These are phyloP conservation scores for Biscogniauxia mediterranea DNA, from an alignment of 2,329 filamentous ascomycete genomes.

Conservation along the genomic window DNA sequence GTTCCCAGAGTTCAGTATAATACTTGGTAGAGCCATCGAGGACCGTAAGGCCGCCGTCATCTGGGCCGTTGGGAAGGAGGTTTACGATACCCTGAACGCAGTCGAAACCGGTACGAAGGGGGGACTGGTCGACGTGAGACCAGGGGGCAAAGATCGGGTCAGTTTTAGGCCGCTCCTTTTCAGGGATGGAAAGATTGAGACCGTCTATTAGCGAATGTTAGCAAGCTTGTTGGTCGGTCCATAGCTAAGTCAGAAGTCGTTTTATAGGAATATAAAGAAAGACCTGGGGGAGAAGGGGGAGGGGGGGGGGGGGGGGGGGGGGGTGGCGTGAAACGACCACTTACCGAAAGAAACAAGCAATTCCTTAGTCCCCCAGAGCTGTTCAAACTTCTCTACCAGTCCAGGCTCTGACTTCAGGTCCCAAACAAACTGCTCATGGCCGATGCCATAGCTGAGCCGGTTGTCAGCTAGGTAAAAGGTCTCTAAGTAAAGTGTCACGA, in stretches of 20 bases:
- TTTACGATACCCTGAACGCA: conserved; percentile 53
- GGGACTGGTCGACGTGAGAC: conserved; percentile 47
- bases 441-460: conserved; percentile 38
- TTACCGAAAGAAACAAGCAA: conserved; percentile 46
- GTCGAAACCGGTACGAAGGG: conserved; percentile 43
- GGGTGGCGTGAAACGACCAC: too few species aligned
- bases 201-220: conserved; percentile 27
- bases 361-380: conserved; percentile 44
- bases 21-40: conserved; percentile 23
- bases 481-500: too few species aligned
- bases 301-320: too few species aligned
- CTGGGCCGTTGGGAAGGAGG: conserved; percentile 33
- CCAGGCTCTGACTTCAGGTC: conserved; percentile 46
- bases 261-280: too few species aligned
- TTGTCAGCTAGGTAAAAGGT: too few species aligned
- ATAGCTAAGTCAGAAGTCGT: too few species aligned
- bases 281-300: too few species aligned
- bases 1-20: too few species aligned
- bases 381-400: conserved; percentile 45
- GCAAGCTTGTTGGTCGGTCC: too few species aligned
- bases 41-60: conserved; percentile 36
- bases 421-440: conserved; percentile 50
- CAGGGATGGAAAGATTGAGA: conserved; percentile 42
- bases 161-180: conserved; percentile 31
- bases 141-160: conserved; percentile 37